Evolutionary conservation across 1,284 basidiomycete species (phyloP).

Genomic region (Leccinum pallidistipes): DNA sequence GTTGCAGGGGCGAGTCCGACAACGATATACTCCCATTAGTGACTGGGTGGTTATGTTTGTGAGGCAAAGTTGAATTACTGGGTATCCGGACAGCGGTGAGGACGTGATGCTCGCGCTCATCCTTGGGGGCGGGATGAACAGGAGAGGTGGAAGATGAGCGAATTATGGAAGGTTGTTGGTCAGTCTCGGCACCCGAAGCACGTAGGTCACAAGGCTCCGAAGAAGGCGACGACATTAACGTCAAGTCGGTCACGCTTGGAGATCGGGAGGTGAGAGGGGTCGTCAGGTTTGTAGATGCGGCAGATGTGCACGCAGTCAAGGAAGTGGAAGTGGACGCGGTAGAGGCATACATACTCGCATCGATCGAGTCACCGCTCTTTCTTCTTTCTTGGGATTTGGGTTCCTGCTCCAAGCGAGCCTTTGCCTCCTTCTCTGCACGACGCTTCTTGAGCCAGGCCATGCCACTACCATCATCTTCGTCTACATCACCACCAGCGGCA

Average conservation of each 20-base stretch:
- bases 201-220: not conserved
- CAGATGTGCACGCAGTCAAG: constrained; percentile 25
- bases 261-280: constrained; percentile 27
- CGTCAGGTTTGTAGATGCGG: constrained; percentile 19
- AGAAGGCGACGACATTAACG: constrained; percentile 4
- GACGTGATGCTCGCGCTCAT: constrained; percentile 26
- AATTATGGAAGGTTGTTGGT: not conserved
- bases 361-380: constrained; percentile 27
- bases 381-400: constrained; percentile 19
- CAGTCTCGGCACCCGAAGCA: not conserved
- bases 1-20: constrained; percentile 2
- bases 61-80: constrained; percentile 4
- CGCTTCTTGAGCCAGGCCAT: constrained; percentile 69
- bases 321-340: constrained; percentile 29
- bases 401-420: constrained; percentile 39
- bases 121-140: constrained; percentile 5
- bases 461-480: constrained; percentile 72
- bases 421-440: constrained; percentile 49
- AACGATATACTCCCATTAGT: not conserved
- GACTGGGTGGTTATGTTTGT: constrained; percentile 10
- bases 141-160: not conserved
- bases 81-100: constrained; percentile 26
- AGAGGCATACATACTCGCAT: constrained; percentile 25
- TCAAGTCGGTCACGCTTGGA: constrained; percentile 26
- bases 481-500: constrained; percentile 24